phyloP scores from a whole-genome alignment of 2,329 filamentous ascomycete species.

The Botrytis sinoallii region DNA sequence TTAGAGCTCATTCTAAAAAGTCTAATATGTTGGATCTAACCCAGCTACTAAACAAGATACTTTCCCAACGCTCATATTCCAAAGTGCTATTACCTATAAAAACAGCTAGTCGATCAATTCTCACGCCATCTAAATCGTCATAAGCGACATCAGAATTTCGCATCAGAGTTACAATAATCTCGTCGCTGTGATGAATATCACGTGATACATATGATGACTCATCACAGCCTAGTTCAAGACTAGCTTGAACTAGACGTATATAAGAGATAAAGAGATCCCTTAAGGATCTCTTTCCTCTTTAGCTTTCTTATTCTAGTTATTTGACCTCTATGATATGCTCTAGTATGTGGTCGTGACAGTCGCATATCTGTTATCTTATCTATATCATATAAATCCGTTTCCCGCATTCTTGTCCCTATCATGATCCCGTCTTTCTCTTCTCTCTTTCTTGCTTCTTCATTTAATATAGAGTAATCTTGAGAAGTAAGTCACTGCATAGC shows the following conservation, averaged over 20 bases:
- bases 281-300: too few relatives aligned
- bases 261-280: too few relatives aligned
- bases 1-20: not conserved
- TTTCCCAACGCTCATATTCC: not conserved
- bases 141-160: not conserved
- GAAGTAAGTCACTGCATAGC: not conserved
- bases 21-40: not conserved
- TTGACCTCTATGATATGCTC: too few relatives aligned
- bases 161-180: not conserved
- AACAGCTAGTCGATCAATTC: not conserved
- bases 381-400: not conserved
- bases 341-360: too few relatives aligned
- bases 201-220: too few relatives aligned
- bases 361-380: not conserved
- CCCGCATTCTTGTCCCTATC: not conserved
- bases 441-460: not conserved
- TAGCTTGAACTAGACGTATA: too few relatives aligned
- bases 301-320: too few relatives aligned
- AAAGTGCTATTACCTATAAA: not conserved
- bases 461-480: not conserved
- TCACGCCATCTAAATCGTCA: not conserved
- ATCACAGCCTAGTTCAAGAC: too few relatives aligned
- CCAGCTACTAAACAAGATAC: not conserved
- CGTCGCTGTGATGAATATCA: too few relatives aligned
- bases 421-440: not conserved